These are phyloP conservation scores for Aureobasidium zeae DNA, from an alignment of 2,329 filamentous ascomycete genomes.

Conservation along the genomic window DNA sequence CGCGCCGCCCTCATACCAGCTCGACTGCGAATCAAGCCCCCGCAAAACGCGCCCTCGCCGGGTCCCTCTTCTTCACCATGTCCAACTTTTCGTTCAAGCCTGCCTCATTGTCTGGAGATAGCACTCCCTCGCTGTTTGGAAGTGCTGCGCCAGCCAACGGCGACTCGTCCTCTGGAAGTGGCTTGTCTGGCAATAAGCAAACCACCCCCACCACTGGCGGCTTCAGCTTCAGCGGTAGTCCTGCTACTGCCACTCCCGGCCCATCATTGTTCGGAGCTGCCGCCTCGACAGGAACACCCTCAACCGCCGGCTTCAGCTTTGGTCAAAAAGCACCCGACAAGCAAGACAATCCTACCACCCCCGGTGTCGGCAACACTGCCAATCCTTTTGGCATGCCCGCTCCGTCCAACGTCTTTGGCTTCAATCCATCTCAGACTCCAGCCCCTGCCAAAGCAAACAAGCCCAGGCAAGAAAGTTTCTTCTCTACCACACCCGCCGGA, in stretches of 20 bases:
- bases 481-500: conserved; percentile 26
- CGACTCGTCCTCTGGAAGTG: conserved; percentile 10
- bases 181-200: conserved; percentile 20
- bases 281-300: conserved; percentile 4
- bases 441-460: conserved; percentile 21
- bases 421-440: conserved; percentile 20
- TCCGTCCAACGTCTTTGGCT: conserved; percentile 5
- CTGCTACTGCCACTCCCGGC: conserved; percentile 12
- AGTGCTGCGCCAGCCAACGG: conserved; percentile 13
- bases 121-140: conserved; percentile 19
- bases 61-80: conserved; percentile 17
- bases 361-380: conserved; percentile 25
- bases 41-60: conserved; percentile 2
- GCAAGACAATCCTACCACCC: conserved; percentile 36
- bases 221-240: conserved; percentile 17
- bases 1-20: neutral
- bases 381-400: conserved; percentile 12
- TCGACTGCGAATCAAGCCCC: neutral
- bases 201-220: conserved; percentile 15
- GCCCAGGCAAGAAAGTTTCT: too few relatives aligned
- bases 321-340: conserved; percentile 1
- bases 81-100: conserved; percentile 26
- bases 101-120: conserved; percentile 27
- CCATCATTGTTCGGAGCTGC: conserved; percentile 18
- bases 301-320: conserved; percentile 17